Evolutionary conservation across 306 rosid species (phyloP).

Genomic region (Ceratonia siliqua): DNA sequence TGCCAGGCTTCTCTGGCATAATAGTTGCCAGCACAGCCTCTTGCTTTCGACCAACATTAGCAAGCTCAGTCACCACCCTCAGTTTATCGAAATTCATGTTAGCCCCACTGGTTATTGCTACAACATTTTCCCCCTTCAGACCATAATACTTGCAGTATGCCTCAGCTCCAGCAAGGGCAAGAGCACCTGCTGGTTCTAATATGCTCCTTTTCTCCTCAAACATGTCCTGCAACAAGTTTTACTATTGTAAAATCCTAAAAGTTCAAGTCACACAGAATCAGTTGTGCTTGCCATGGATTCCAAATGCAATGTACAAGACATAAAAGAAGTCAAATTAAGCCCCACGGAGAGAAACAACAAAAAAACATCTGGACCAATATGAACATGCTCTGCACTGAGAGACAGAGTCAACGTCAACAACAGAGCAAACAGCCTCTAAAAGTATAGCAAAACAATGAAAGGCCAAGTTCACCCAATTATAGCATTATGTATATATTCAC

Average conservation of each 20-base stretch:
- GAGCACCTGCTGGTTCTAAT: constrained; percentile 98
- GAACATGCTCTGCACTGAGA: constrained; percentile 2
- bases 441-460: not conserved
- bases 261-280: not conserved
- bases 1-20: constrained; percentile 83
- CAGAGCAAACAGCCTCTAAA: constrained; percentile 1
- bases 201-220: constrained; percentile 95
- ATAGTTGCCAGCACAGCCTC: constrained; percentile 86
- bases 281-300: constrained; percentile 8
- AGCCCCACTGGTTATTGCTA: constrained; percentile 92
- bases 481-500: constrained; percentile 11
- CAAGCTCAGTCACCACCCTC: constrained; percentile 86
- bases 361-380: not conserved
- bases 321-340: not conserved
- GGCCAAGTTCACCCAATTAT: constrained; percentile 9
- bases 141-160: constrained; percentile 97
- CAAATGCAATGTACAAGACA: not conserved
- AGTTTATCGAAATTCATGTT: constrained; percentile 97
- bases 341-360: not conserved
- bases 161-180: constrained; percentile 97
- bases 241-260: constrained; percentile 10
- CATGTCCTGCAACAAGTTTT: constrained; percentile 76
- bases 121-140: constrained; percentile 74
- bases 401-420: constrained; percentile 2
- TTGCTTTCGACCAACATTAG: constrained; percentile 91